Base-by-base conservation (phyloP, 768 basidiomycete genomes). In the Cubamyces sp. region DNA sequence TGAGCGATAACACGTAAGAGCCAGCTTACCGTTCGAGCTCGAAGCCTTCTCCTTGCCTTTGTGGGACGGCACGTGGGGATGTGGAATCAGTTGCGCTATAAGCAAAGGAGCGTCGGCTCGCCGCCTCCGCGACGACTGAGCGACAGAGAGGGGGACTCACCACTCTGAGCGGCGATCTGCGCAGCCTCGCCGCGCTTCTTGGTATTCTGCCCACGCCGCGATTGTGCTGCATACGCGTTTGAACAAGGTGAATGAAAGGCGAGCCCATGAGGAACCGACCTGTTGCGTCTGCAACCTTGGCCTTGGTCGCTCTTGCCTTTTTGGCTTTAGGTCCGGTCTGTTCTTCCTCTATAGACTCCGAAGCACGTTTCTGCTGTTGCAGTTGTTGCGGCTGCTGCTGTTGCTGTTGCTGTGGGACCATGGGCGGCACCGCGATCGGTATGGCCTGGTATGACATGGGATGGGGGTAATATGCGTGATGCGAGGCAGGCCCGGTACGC, bases 151-250 rank as follows among this genome's bases (percentile, higher is more conserved):
- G 28, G 40, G 37, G 48, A 59, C 78, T 60, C 69, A 90, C 89
- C 86, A 68, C 84, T 87, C 70, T 86, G 83, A 45, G 84, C 84
- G 30, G 83, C 81, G 68, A 84, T 84, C 67, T 85, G 82, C 1
- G 85, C 87, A 25, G 86, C 85, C 60, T 91, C 89, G 64, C 75
- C 86, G 60, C 89, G 87, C 74, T 89, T 91, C 78, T 87, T 90
- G 54, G 85, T 77, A 64, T 81, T 88, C 67, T 86, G 87, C 45
- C 87, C 88, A 66, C 88, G 85, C 75, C 85, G 86, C 41, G 86
- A 84, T 47, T 82, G 64, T 16, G 64, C 70, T 57, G 65, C 23
- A 52, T 46, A 28, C 19, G 40, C 11, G 30, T 40, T 19, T 30
- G 45, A 21, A 53, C 50, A 18, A 39, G 19, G 34, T 9, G 12